These are phyloP conservation scores for Suillus paluster DNA, from an alignment of 768 basidiomycete genomes.

Conservation along the genomic window DNA sequence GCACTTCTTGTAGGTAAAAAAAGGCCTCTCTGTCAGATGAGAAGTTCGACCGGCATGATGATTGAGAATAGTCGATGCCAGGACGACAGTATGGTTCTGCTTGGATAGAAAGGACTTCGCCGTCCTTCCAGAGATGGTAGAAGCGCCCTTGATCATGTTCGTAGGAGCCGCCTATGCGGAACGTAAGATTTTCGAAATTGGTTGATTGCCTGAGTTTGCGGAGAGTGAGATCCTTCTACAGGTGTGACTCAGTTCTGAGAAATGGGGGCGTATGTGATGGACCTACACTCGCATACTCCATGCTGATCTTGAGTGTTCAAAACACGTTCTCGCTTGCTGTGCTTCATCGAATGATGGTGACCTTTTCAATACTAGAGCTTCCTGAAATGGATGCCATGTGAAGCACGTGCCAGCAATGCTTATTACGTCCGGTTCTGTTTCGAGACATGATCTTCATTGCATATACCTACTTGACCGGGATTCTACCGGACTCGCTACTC, in stretches of 20 bases:
- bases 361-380: background rate
- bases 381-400: background rate
- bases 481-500: background rate
- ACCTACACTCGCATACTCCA: constrained; percentile 38
- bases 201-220: constrained; percentile 26
- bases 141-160: constrained; percentile 20
- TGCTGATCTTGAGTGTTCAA: constrained; percentile 15
- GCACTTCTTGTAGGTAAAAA: constrained; percentile 30
- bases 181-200: constrained; percentile 28
- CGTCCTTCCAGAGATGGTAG: constrained; percentile 36
- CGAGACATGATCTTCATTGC: background rate
- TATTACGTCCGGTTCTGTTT: background rate
- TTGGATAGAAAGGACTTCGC: constrained; percentile 32
- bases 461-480: background rate
- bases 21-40: constrained; percentile 27
- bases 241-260: background rate
- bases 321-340: constrained; percentile 2
- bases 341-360: background rate
- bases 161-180: constrained; percentile 18
- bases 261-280: constrained; percentile 9
- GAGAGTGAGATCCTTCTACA: constrained; percentile 24
- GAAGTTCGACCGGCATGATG: background rate
- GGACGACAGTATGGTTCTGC: constrained; percentile 34
- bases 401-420: background rate
- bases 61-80: background rate